Evolutionary conservation across 495 filamentous ascomycete species (phyloP).

Genomic region (Symbiotaphrina buchneri): DNA sequence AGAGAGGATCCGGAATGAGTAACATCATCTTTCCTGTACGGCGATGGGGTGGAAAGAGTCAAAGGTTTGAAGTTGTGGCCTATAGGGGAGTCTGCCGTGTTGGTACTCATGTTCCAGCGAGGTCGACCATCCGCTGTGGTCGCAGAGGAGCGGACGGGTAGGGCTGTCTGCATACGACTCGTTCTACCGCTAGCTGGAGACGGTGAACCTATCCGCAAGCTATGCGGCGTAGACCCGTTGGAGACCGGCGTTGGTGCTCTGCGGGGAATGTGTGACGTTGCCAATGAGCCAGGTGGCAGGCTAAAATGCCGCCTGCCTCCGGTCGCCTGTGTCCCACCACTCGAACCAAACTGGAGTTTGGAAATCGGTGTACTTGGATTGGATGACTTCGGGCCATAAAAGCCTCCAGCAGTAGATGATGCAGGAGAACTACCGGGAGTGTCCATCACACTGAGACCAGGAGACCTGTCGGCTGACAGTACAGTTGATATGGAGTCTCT

Average conservation of each 20-base stretch:
- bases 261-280: slow-evolving; percentile 7
- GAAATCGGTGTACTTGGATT: too few relatives aligned
- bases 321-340: slow-evolving; percentile 12
- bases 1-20: too few relatives aligned
- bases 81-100: slow-evolving; percentile 40
- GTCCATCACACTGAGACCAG: slow-evolving; percentile 43
- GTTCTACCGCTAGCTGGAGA: slow-evolving; percentile 10
- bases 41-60: slow-evolving; percentile 34
- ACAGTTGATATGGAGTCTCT: slow-evolving; percentile 89
- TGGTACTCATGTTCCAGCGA: slow-evolving; percentile 59
- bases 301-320: slow-evolving; percentile 15
- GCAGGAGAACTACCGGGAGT: slow-evolving; percentile 81
- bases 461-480: slow-evolving; percentile 65
- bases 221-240: slow-evolving; percentile 6
- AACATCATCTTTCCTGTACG: slow-evolving; percentile 28
- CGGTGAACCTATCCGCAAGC: slow-evolving; percentile 10
- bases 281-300: slow-evolving; percentile 14
- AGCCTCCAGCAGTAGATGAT: slow-evolving; percentile 42
- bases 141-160: slow-evolving; percentile 10
- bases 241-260: slow-evolving; percentile 1
- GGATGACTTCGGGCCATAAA: not conserved
- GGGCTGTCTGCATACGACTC: slow-evolving; percentile 21
- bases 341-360: too few relatives aligned
- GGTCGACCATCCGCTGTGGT: slow-evolving; percentile 36
- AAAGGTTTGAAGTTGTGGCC: slow-evolving; percentile 50